Conservation (phyloP, 148 eudicot genomes). For the Camellia granthamiana region DNA sequence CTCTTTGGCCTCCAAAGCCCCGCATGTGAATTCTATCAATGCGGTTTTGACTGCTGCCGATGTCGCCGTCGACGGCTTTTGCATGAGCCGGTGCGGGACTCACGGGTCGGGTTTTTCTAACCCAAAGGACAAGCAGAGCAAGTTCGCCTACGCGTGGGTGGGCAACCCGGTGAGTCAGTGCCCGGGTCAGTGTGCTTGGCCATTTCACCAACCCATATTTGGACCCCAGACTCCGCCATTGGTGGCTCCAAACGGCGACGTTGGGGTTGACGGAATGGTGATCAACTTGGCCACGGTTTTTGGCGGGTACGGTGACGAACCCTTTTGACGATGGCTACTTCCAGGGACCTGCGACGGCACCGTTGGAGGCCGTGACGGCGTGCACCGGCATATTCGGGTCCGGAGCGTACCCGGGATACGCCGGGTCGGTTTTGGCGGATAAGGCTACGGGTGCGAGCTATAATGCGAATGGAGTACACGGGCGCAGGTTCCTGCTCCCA, state of each 20-base stretch:
- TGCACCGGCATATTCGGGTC: conserved; percentile 47
- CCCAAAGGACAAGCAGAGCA: conserved; percentile 5
- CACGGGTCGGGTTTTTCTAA: conserved; percentile 28
- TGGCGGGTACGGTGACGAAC: conserved; percentile 45
- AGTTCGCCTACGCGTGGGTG: conserved; percentile 42
- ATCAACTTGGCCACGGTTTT: conserved; percentile 40
- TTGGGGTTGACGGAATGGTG: conserved; percentile 46
- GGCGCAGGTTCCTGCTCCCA: conserved; percentile 5
- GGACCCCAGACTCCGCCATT: conserved; percentile 45
- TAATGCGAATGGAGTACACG: not conserved
- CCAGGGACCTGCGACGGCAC: conserved; percentile 40
- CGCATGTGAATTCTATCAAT: conserved; percentile 21
- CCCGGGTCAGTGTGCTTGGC: conserved; percentile 54
- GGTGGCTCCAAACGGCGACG: conserved; percentile 46
- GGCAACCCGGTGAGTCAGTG: conserved; percentile 46
- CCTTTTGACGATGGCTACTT: conserved; percentile 40
- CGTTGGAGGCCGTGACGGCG: conserved; percentile 47
- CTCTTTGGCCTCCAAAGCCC: conserved; percentile 20
- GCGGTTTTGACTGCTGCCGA: conserved; percentile 44
- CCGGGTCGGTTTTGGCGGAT: not conserved
- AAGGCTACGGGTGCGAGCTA: conserved; percentile 12
- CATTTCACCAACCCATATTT: conserved; percentile 44
- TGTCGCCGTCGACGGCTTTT: conserved; percentile 38
- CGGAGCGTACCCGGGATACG: conserved; percentile 33
- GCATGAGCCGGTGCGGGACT: conserved; percentile 37